These are phyloP conservation scores for Juncus effusus DNA, from an alignment of 176 grass and related monocot species.

Conservation along the genomic window DNA sequence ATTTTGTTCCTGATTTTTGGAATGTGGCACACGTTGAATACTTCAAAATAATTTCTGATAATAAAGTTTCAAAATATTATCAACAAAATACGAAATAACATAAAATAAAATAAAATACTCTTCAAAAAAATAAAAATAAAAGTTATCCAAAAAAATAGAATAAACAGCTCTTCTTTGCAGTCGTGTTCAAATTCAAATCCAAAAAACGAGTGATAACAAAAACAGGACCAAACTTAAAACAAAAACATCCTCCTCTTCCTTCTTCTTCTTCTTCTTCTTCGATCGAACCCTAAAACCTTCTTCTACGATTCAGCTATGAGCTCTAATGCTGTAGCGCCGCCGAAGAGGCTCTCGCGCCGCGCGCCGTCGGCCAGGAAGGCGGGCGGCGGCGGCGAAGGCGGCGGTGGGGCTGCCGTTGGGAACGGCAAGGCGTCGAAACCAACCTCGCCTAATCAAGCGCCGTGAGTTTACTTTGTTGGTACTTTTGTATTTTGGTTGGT, in stretches of 20 bases:
- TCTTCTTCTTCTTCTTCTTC: neutral
- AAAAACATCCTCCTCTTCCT: neutral
- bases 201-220: conserved; percentile 5
- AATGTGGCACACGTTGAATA: too few relatives aligned
- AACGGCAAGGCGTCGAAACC: conserved; percentile 56
- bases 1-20: too few relatives aligned
- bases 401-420: conserved; percentile 6
- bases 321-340: conserved; percentile 3
- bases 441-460: conserved; percentile 33
- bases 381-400: conserved; percentile 30
- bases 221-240: conserved; percentile 21
- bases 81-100: too few relatives aligned
- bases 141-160: too few relatives aligned
- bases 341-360: conserved; percentile 35
- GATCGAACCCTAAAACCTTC: neutral
- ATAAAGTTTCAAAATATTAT: too few relatives aligned
- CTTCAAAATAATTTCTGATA: too few relatives aligned
- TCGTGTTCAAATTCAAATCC: conserved; percentile 3
- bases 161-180: neutral
- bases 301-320: neutral
- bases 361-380: conserved; percentile 49
- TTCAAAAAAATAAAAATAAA: too few relatives aligned
- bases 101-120: too few relatives aligned
- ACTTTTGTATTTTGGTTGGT: neutral
- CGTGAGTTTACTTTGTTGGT: conserved; percentile 27